Base-by-base conservation (phyloP, 2,329 filamentous ascomycete genomes). In the Colletotrichum eremochloae region DNA sequence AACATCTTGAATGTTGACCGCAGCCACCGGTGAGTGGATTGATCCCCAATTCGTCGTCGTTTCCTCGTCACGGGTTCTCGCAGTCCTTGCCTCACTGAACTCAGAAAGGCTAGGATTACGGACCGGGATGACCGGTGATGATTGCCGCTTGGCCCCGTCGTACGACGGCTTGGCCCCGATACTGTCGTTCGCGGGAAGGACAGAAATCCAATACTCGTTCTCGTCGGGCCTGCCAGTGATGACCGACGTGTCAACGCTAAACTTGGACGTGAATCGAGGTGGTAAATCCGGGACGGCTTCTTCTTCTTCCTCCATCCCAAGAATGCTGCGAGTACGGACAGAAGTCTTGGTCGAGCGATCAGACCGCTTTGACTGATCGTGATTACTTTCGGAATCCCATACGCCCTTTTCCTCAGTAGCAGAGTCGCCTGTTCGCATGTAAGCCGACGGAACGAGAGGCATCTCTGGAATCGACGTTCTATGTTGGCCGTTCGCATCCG, bases 51-150 rank as follows among this genome's bases (percentile, higher is more conserved):
- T 82, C 20, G 84, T 84, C 6, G 80, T 83, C 1, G 77, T 78
- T 58, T 86, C 84, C 38, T 86, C 85, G 31, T 82, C 81, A 15
- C 79, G 79, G 36, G 77, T 80, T 42, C 75, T 80, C 31, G 72
- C 73, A 38, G 77, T 80, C 42, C 75, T 80, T 29, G 38, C n/a
- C 56, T 83, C 80, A 33, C 81, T 84, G 33, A 76, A 80, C 42
- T 80, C 79, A 24, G 82, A 82, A 29, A 77, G 53, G 11, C 65
- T 40, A 79, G 82, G 75, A 36, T 79, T 81, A 62, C 82, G 81
- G 18, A 78, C 71, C 9, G 86, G 86, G 55, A 89, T 79, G 2
- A 88, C 81, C 2, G 86, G 86, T 20, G 87, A 89, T 3, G 87
- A 88, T 62, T 82, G 83, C 24, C 86, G 84, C 75, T 85, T 84